Percentiles rank a stretch among this genome's conserved stretches.
Conservation (phyloP, 1,139 yeast species). For the Geotrichum reessii region DNA sequence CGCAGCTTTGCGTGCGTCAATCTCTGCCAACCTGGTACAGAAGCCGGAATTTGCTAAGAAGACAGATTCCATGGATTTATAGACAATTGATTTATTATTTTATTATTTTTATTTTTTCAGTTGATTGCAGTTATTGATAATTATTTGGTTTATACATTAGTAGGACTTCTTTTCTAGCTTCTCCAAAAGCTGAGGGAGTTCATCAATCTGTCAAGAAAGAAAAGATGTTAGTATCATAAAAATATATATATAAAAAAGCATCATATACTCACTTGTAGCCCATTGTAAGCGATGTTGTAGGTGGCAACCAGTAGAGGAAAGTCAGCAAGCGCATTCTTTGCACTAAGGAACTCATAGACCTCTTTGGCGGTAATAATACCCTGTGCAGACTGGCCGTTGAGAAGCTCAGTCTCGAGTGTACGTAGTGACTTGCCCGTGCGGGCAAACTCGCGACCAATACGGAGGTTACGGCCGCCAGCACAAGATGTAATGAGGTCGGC, state of each 20-base stretch:
- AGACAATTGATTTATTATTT: neutral
- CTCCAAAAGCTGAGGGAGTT: neutral
- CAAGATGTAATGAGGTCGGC: conserved; percentile 96
- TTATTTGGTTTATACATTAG: neutral
- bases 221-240: neutral
- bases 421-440: conserved; percentile 64
- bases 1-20: conserved; percentile 25
- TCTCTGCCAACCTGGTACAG: conserved; percentile 23
- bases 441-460: conserved; percentile 62
- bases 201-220: neutral
- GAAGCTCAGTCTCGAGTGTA: conserved; percentile 72
- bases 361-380: conserved; percentile 86
- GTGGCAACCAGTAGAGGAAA: conserved; percentile 88
- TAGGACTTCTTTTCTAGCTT: neutral
- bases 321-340: conserved; percentile 55
- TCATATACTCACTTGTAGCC: conserved; percentile 22
- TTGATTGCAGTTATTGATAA: neutral
- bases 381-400: conserved; percentile 93
- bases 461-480: conserved; percentile 91
- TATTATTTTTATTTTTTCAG: neutral
- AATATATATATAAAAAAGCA: neutral
- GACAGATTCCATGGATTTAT: conserved; percentile 9
- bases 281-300: conserved; percentile 72
- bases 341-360: conserved; percentile 74
- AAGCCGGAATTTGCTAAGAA: conserved; percentile 23